Conservation (phyloP, 352 stramenopile genomes). For the Globisporangium perplexum region DNA sequence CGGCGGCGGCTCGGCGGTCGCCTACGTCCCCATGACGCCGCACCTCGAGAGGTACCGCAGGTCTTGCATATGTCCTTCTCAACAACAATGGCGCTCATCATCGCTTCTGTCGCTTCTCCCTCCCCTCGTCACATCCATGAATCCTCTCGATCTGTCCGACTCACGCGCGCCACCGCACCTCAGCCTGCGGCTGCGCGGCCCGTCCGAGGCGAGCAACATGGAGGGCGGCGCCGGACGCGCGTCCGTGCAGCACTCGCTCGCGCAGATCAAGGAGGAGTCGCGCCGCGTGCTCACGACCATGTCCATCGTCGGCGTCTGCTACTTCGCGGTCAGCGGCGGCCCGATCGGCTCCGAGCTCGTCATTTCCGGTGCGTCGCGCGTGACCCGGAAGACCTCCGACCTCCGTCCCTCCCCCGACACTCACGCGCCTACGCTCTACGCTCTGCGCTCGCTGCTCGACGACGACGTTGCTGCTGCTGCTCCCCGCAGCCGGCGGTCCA, state of each 20-base stretch:
- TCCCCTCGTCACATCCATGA: neutral
- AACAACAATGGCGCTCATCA: neutral
- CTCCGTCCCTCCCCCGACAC: too few species aligned
- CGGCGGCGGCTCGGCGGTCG: neutral
- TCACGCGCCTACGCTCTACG: too few species aligned
- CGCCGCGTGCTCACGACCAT: constrained; percentile 49
- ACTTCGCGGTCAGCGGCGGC: constrained; percentile 44
- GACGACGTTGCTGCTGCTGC: too few species aligned
- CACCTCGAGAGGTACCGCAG: constrained; percentile 24
- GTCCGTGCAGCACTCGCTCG: constrained; percentile 24
- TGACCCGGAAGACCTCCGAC: neutral
- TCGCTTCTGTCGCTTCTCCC: constrained; percentile 5
- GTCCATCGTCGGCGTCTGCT: constrained; percentile 51
- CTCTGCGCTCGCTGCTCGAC: neutral
- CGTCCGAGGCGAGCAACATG: constrained; percentile 24
- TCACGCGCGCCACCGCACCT: neutral
- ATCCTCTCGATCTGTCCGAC: too few species aligned
- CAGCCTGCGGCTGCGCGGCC: constrained; percentile 15
- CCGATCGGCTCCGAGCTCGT: constrained; percentile 39
- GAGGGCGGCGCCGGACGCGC: constrained; percentile 21
- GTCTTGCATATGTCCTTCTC: neutral
- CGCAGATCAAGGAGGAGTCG: constrained; percentile 34
- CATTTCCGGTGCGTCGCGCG: constrained; percentile 23
- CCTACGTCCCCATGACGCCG: constrained; percentile 25
- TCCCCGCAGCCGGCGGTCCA: constrained; percentile 25